Conservation (phyloP, 1,284 basidiomycete genomes). For the Paramarasmius palmivorus region DNA sequence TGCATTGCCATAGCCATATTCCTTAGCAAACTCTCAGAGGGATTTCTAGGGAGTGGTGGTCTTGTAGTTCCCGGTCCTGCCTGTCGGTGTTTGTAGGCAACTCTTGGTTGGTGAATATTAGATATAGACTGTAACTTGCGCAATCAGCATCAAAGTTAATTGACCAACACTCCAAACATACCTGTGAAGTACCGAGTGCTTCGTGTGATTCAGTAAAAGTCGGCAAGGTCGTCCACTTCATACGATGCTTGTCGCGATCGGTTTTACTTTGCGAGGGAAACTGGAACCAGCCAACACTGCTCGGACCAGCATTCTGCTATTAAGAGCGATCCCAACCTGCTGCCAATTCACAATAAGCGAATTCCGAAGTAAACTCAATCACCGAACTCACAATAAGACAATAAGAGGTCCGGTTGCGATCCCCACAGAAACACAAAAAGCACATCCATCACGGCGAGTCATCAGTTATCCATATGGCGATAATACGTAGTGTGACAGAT, state of each 20-base stretch:
- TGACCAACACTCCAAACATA: neutral
- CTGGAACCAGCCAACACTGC: conserved; percentile 2
- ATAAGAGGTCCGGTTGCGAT: neutral
- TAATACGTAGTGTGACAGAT: too few relatives aligned
- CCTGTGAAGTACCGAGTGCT: neutral
- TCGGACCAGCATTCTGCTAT: neutral
- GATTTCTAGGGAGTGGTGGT: neutral
- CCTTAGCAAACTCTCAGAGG: neutral
- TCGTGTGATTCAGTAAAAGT: neutral
- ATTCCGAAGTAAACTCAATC: neutral
- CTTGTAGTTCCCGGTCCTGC: conserved; percentile 2
- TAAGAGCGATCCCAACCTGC: neutral
- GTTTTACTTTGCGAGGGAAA: neutral
- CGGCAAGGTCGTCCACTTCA: neutral
- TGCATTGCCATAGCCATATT: neutral
- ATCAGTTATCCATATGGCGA: neutral
- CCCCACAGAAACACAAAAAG: neutral
- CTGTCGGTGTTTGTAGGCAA: neutral
- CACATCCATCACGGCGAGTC: neutral
- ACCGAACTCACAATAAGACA: conserved; percentile 4
- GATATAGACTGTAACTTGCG: neutral
- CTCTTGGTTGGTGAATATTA: neutral
- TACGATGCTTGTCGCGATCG: neutral
- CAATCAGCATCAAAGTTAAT: neutral
- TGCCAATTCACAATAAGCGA: conserved; percentile 1